Conservation (phyloP, 2,329 filamentous ascomycete genomes). For the Fusarium tupiense region DNA sequence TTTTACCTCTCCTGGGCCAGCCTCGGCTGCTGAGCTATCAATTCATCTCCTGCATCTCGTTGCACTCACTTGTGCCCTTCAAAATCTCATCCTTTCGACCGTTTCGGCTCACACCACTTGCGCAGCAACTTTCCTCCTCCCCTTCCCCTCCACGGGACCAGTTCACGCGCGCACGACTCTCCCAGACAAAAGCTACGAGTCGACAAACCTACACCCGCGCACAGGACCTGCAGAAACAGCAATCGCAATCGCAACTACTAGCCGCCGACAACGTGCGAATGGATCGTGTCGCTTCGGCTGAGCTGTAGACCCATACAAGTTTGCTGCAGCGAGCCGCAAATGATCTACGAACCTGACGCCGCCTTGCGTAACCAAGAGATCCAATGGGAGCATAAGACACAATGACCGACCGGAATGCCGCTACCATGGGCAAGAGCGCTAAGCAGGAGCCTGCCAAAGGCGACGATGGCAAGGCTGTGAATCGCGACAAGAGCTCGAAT, state of each 20-base stretch:
- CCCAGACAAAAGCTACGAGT: background rate
- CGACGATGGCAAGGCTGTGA: slow-evolving; percentile 45
- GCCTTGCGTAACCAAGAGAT: slow-evolving; percentile 47
- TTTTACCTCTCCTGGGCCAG: slow-evolving; percentile 18
- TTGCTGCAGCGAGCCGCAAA: slow-evolving; percentile 46
- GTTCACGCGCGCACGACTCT: slow-evolving; percentile 31
- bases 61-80: background rate
- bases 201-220: slow-evolving; percentile 29
- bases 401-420: slow-evolving; percentile 49
- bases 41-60: slow-evolving; percentile 16
- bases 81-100: slow-evolving; percentile 22
- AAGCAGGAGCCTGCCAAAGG: slow-evolving; percentile 41
- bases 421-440: slow-evolving; percentile 46
- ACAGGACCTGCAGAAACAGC: slow-evolving; percentile 6
- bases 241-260: slow-evolving; percentile 34
- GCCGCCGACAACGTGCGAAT: slow-evolving; percentile 36
- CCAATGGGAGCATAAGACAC: slow-evolving; percentile 48
- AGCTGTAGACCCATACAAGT: slow-evolving; percentile 37
- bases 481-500: slow-evolving; percentile 44
- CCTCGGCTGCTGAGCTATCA: slow-evolving; percentile 30
- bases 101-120: slow-evolving; percentile 33
- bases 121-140: slow-evolving; percentile 33
- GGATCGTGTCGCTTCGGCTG: slow-evolving; percentile 39
- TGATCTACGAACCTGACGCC: slow-evolving; percentile 44
- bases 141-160: slow-evolving; percentile 32